Evolutionary conservation across 2,329 filamentous ascomycete genomes (phyloP).

Genomic region (Phaeosphaeriaceae sp.): DNA sequence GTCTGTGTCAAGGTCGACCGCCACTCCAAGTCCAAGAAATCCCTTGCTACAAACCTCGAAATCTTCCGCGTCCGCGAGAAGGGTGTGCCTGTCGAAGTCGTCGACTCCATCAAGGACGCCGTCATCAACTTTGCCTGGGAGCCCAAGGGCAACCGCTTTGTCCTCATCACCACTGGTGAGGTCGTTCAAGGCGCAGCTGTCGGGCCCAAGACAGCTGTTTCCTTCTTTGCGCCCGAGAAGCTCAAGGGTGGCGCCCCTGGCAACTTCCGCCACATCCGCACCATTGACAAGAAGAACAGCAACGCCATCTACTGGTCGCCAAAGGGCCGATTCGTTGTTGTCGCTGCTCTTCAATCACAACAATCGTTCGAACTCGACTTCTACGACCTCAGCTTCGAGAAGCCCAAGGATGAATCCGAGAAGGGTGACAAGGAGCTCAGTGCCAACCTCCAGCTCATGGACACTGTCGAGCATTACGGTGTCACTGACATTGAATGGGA

Average conservation of each 20-base stretch:
- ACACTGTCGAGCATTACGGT: constrained; percentile 92
- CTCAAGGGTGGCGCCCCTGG: constrained; percentile 80
- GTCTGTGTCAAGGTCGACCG: constrained; percentile 98
- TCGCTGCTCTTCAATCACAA: constrained; percentile 90
- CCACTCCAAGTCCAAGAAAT: constrained; percentile 99
- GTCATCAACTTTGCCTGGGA: constrained; percentile 99
- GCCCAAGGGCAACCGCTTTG: constrained; percentile 95
- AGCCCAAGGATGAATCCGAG: constrained; percentile 77
- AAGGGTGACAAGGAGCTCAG: constrained; percentile 93
- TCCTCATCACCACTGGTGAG: constrained; percentile 94
- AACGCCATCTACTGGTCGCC: constrained; percentile 99
- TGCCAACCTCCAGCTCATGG: constrained; percentile 94
- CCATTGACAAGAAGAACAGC: constrained; percentile 98
- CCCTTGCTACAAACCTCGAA: constrained; percentile 92
- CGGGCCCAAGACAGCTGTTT: constrained; percentile 89
- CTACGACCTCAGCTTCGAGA: constrained; percentile 95
- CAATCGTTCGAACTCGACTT: constrained; percentile 97
- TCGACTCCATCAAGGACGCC: constrained; percentile 96
- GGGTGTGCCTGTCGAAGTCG: constrained; percentile 96
- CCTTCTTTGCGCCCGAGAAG: constrained; percentile 98
- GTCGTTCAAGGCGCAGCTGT: constrained; percentile 78
- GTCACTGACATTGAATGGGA: constrained; percentile 99
- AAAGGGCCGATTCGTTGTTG: constrained; percentile 90
- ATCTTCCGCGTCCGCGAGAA: constrained; percentile 98
- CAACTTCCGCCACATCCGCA: constrained; percentile 96